Evolutionary conservation across 257 asterid genomes (phyloP).

Genomic region (Lycium ferocissimum): DNA sequence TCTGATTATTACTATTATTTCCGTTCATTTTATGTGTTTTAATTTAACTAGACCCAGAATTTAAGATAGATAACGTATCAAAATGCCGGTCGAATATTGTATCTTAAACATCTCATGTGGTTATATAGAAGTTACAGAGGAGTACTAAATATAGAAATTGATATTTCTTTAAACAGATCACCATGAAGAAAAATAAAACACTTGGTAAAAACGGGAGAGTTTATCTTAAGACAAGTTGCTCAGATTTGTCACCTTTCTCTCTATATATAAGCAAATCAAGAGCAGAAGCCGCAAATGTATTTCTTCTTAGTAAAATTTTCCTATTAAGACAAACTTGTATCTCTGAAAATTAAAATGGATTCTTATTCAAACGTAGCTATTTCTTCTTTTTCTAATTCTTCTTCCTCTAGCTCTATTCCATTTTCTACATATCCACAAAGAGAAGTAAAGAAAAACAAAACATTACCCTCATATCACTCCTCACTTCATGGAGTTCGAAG

Average conservation of each 20-base stretch:
- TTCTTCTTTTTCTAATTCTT: background rate
- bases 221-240: background rate
- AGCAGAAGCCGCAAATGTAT: background rate
- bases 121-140: too few relatives aligned
- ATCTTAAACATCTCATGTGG: too few relatives aligned
- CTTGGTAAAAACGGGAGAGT: too few relatives aligned
- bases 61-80: too few relatives aligned
- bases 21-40: too few relatives aligned
- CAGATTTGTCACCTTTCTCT: background rate
- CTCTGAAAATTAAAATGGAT: constrained; percentile 27
- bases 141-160: too few relatives aligned
- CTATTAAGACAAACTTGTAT: background rate
- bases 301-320: background rate
- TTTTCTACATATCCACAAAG: background rate
- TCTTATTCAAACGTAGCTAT: constrained; percentile 21
- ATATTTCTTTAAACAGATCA: too few relatives aligned
- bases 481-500: constrained; percentile 61
- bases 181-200: too few relatives aligned
- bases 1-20: background rate
- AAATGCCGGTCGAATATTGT: too few relatives aligned
- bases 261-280: background rate
- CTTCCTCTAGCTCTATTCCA: constrained; percentile 20
- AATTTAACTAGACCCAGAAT: too few relatives aligned
- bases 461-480: constrained; percentile 36
- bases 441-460: constrained; percentile 28